Percentiles rank a stretch among this genome's conserved stretches.
These are phyloP conservation scores for Neurospora sp. DNA, from an alignment of 495 filamentous ascomycete genomes.

Conservation along the genomic window DNA sequence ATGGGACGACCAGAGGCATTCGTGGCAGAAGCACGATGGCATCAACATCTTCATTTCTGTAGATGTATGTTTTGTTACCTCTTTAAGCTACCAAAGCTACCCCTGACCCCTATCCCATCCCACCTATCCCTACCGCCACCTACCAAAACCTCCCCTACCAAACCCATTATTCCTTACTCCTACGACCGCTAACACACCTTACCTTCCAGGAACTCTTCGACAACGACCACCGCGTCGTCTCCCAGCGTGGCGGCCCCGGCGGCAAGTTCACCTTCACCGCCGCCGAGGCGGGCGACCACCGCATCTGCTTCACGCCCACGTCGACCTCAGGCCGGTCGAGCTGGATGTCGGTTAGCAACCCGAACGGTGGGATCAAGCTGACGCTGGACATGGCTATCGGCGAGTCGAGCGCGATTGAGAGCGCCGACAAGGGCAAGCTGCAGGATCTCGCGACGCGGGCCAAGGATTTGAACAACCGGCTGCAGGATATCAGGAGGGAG, in stretches of 20 bases:
- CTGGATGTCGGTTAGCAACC: slow-evolving; percentile 57
- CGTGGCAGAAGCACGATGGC: slow-evolving; percentile 58
- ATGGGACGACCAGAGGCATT: slow-evolving; percentile 53
- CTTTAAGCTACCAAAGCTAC: neutral
- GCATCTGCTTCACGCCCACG: slow-evolving; percentile 82
- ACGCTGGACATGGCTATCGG: slow-evolving; percentile 90
- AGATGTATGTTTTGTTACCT: slow-evolving; percentile 40
- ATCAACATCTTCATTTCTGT: slow-evolving; percentile 84
- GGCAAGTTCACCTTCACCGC: slow-evolving; percentile 96
- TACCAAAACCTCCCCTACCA: neutral
- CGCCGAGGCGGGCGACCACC: slow-evolving; percentile 87
- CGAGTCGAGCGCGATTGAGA: slow-evolving; percentile 90
- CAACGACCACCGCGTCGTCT: slow-evolving; percentile 93
- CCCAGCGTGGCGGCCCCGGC: slow-evolving; percentile 61
- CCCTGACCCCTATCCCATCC: slow-evolving; percentile 1
- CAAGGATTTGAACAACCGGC: slow-evolving; percentile 75
- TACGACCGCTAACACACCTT: too few relatives aligned
- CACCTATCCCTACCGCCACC: neutral
- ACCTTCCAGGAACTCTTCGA: slow-evolving; percentile 72
- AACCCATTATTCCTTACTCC: too few relatives aligned
- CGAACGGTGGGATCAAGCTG: slow-evolving; percentile 68
- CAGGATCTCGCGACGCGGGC: slow-evolving; percentile 83
- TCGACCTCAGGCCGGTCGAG: slow-evolving; percentile 47
- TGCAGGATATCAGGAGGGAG: slow-evolving; percentile 85
- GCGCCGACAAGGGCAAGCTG: slow-evolving; percentile 87